Conservation (phyloP, 805 yeast species). For the Maudiozyma saulgeensis region DNA sequence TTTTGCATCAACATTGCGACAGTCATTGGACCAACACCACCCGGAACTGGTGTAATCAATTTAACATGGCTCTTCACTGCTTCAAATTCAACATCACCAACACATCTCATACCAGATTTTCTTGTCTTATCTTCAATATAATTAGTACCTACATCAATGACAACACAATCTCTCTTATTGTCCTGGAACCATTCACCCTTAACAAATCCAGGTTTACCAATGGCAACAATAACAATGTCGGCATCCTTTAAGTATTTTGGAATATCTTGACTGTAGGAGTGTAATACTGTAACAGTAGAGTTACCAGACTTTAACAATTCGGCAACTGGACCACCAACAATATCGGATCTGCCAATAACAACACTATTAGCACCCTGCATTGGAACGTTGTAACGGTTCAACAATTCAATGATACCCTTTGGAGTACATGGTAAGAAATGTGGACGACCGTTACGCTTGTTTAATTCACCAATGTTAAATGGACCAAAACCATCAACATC, state of each 20-base stretch:
- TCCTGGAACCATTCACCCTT: conserved; percentile 65
- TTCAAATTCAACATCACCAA: conserved; percentile 69
- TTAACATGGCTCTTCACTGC: conserved; percentile 34
- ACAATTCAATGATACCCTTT: conserved; percentile 75
- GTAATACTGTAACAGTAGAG: conserved; percentile 83
- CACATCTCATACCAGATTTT: conserved; percentile 62
- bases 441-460: conserved; percentile 79
- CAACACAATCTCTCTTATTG: conserved; percentile 43
- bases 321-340: conserved; percentile 92
- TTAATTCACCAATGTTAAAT: conserved; percentile 79
- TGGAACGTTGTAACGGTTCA: conserved; percentile 57
- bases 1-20: conserved; percentile 73
- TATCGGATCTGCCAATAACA: conserved; percentile 90
- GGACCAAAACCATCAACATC: conserved; percentile 96
- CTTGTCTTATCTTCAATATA: conserved; percentile 55
- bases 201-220: conserved; percentile 62
- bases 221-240: conserved; percentile 77
- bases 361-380: conserved; percentile 79
- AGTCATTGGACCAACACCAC: conserved; percentile 91
- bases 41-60: conserved; percentile 79
- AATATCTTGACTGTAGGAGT: conserved; percentile 59
- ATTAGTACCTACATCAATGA: conserved; percentile 79
- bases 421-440: conserved; percentile 91
- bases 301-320: conserved; percentile 68
- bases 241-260: conserved; percentile 53